Evolutionary conservation across 768 basidiomycete genomes (phyloP).

Genomic region (Astraeus odoratus): DNA sequence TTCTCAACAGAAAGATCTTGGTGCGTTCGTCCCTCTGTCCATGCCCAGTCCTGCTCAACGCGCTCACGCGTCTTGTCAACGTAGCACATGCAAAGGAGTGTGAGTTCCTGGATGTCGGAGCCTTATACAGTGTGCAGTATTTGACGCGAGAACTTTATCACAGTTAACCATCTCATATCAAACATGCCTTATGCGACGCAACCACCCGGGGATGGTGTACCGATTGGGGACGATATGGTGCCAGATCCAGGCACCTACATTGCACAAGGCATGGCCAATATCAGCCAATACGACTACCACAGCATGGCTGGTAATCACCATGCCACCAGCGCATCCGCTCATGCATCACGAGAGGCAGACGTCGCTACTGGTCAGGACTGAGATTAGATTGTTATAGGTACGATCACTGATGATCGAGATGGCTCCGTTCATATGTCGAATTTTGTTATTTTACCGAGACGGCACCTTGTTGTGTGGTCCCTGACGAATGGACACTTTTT

Average conservation of each 20-base stretch:
- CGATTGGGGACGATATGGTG: neutral
- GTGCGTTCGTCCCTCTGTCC: slow-evolving; percentile 33
- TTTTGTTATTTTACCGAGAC: neutral
- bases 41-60: slow-evolving; percentile 1
- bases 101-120: slow-evolving; percentile 30
- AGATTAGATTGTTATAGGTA: no score
- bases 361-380: neutral
- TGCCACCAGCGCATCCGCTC: no score
- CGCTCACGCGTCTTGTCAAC: slow-evolving; percentile 7
- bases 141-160: neutral
- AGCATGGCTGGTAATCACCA: no score
- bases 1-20: slow-evolving; percentile 54
- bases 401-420: neutral
- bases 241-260: neutral
- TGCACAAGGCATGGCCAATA: neutral
- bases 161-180: slow-evolving; percentile 36
- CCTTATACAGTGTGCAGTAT: neutral
- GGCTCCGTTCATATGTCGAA: neutral
- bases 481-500: no score
- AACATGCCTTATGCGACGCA: neutral
- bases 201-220: neutral
- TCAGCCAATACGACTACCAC: neutral
- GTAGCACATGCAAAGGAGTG: slow-evolving; percentile 73
- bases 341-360: no score
- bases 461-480: neutral